Evolutionary conservation across 805 yeast species (phyloP).

Genomic region (Metschnikowia noctiluminum): DNA sequence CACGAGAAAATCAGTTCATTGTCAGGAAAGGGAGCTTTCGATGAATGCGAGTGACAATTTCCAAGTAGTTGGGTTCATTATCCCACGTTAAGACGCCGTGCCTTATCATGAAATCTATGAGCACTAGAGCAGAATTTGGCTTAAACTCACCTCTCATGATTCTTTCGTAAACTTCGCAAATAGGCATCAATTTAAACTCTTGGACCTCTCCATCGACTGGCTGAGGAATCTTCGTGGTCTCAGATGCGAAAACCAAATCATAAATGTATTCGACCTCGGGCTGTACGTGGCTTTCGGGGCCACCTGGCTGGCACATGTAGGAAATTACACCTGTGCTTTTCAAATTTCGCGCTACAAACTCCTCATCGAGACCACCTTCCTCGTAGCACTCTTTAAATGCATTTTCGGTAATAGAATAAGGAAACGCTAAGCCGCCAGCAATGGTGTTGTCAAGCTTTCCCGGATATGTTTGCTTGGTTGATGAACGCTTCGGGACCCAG

Average conservation of each 20-base stretch:
- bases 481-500: constrained; percentile 86
- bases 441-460: constrained; percentile 89
- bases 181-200: constrained; percentile 59
- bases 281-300: constrained; percentile 58
- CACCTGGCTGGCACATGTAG: constrained; percentile 47
- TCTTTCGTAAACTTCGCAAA: constrained; percentile 53
- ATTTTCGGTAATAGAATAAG: constrained; percentile 71
- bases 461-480: constrained; percentile 82
- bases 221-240: constrained; percentile 40
- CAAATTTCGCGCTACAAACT: constrained; percentile 45
- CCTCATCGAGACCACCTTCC: constrained; percentile 75
- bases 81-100: constrained; percentile 70
- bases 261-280: constrained; percentile 86
- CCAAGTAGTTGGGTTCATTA: constrained; percentile 62
- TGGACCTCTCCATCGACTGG: constrained; percentile 60
- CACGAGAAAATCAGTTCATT: constrained; percentile 4
- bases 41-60: constrained; percentile 59
- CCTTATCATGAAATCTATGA: constrained; percentile 83
- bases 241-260: constrained; percentile 58
- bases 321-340: constrained; percentile 62
- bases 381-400: constrained; percentile 82
- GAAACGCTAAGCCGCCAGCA: constrained; percentile 92
- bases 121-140: constrained; percentile 80
- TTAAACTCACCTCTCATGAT: constrained; percentile 66
- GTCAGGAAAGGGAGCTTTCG: constrained; percentile 68